Evolutionary conservation across 441 rosid genomes (phyloP).

Genomic region (Francoa sonchifolia): DNA sequence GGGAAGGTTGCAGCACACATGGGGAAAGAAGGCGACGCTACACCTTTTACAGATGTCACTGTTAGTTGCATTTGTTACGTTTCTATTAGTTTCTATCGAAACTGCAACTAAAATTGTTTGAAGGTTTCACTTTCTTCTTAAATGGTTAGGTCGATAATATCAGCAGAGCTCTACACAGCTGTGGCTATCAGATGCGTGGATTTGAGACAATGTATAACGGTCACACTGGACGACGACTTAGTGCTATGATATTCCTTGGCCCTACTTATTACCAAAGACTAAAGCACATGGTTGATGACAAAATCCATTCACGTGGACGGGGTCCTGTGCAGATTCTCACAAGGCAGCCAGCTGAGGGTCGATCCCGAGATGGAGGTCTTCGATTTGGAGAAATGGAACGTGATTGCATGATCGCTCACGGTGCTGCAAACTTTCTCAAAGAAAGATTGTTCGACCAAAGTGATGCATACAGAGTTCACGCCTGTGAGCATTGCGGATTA

Average conservation of each 20-base stretch:
- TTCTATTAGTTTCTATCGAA: neutral
- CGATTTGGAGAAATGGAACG: slow-evolving; percentile 98
- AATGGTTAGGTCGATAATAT: slow-evolving; percentile 78
- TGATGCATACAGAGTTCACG: slow-evolving; percentile 92
- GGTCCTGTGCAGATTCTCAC: slow-evolving; percentile 94
- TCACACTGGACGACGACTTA: slow-evolving; percentile 82
- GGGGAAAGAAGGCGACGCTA: slow-evolving; percentile 99
- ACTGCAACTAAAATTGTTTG: neutral
- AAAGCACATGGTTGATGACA: slow-evolving; percentile 97
- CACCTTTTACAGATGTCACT: slow-evolving; percentile 97
- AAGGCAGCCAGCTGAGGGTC: slow-evolving; percentile 95
- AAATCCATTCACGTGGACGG: slow-evolving; percentile 95
- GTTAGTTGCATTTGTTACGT: slow-evolving; percentile 28
- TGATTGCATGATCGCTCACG: slow-evolving; percentile 97
- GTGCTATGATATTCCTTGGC: slow-evolving; percentile 90
- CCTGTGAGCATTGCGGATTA: slow-evolving; percentile 81
- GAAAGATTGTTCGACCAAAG: slow-evolving; percentile 95
- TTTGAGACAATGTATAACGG: slow-evolving; percentile 97
- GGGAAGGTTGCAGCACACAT: slow-evolving; percentile 98
- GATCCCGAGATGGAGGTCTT: slow-evolving; percentile 94
- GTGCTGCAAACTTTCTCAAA: slow-evolving; percentile 83
- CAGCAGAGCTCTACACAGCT: slow-evolving; percentile 91
- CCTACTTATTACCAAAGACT: slow-evolving; percentile 94
- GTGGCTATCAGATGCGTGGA: slow-evolving; percentile 99
- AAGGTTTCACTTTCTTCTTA: neutral